phyloP scores from a whole-genome alignment of 768 basidiomycete species.

The Clitopilus passeckerianus region DNA sequence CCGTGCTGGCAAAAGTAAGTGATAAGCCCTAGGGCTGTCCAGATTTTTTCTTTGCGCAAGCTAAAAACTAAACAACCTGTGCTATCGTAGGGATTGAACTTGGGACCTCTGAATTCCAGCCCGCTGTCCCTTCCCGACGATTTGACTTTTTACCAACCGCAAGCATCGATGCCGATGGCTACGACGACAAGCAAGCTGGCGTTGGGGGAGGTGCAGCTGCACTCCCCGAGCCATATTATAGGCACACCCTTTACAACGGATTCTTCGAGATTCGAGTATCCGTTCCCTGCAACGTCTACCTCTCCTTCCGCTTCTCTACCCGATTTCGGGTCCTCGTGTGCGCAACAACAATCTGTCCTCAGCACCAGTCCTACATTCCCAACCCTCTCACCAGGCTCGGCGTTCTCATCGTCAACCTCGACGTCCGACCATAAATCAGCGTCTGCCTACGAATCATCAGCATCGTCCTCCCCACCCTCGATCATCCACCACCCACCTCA shows the following conservation, averaged over 20 bases:
- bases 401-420: neutral
- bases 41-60: neutral
- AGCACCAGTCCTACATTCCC: neutral
- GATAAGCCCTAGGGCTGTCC: neutral
- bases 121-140: neutral
- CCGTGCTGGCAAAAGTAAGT: neutral
- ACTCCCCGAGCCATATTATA: constrained; percentile 24
- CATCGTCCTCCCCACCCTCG: neutral
- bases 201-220: constrained; percentile 5
- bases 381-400: neutral
- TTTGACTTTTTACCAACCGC: neutral
- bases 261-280: constrained; percentile 25
- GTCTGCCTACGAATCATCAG: neutral
- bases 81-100: neutral
- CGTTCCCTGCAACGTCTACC: constrained; percentile 15
- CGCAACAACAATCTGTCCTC: neutral
- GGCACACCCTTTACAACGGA: constrained; percentile 28
- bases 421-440: neutral
- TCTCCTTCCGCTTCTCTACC: neutral
- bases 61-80: neutral
- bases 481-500: neutral
- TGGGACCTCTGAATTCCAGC: neutral
- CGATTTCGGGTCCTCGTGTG: neutral
- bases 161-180: neutral
- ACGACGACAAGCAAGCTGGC: neutral